Evolutionary conservation across 2,329 filamentous ascomycete species (phyloP).

Genomic region (Colletotrichum sp.): DNA sequence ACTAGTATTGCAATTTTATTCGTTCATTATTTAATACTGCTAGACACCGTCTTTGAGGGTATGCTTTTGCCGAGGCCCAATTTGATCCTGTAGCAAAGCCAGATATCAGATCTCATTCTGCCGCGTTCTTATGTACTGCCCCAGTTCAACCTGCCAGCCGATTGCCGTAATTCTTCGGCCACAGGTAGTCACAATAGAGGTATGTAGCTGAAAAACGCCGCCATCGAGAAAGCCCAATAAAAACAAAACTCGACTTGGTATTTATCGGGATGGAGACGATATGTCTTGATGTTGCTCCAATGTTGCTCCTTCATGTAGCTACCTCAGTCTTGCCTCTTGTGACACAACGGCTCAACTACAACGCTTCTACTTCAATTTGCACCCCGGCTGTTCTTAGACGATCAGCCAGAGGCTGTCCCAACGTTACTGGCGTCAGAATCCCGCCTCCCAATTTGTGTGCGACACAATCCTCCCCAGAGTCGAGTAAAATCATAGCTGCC

Average conservation of each 20-base stretch:
- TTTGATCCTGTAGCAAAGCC: background rate
- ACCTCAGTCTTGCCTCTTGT: background rate
- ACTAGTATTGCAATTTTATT: background rate
- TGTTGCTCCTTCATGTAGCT: background rate
- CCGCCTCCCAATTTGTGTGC: background rate
- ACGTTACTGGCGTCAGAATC: background rate
- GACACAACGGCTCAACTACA: background rate
- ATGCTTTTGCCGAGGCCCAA: background rate
- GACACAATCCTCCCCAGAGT: background rate
- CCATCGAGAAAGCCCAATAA: background rate
- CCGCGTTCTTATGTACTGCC: background rate
- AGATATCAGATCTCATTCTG: background rate
- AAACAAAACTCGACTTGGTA: background rate
- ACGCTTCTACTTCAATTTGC: background rate
- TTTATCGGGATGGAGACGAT: background rate
- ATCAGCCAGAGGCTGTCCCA: background rate
- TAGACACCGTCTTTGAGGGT: background rate
- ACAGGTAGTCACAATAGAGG: background rate
- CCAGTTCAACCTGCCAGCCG: background rate
- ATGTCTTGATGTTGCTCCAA: background rate
- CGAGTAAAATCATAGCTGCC: background rate
- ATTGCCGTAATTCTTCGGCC: background rate
- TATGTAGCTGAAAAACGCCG: background rate
- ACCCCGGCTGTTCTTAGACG: background rate
- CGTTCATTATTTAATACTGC: too few species aligned